A percentile compares a stretch with the other conserved stretches of the same genome.
phyloP scores from a whole-genome alignment of 2,329 filamentous ascomycete species.

The Aspergillus hortae region DNA sequence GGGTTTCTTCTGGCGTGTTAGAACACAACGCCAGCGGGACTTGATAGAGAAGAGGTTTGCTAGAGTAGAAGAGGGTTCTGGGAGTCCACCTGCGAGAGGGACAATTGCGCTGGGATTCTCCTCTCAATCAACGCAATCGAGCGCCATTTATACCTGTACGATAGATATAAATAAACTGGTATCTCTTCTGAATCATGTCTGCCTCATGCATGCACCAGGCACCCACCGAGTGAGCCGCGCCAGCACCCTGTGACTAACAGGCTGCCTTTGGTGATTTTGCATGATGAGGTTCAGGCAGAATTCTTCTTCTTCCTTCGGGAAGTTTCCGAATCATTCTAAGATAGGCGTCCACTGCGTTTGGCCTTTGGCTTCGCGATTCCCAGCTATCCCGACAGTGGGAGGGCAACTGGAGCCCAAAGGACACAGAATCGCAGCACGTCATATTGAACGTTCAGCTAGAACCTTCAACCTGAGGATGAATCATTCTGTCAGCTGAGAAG shows the following conservation, averaged over 20 bases:
- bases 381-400: too few species aligned
- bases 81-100: background rate
- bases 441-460: too few species aligned
- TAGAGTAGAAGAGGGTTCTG: background rate
- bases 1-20: background rate
- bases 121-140: background rate
- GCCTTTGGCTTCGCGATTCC: too few species aligned
- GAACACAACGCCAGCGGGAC: background rate
- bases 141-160: background rate
- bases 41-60: background rate
- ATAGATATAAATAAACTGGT: background rate
- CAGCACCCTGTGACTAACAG: background rate
- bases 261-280: background rate
- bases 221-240: background rate
- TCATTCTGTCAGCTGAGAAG: too few species aligned
- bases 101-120: background rate
- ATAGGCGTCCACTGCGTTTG: too few species aligned
- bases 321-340: too few species aligned
- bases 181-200: constrained; percentile 1
- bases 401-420: too few species aligned
- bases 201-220: background rate
- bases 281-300: too few species aligned
- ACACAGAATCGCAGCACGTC: too few species aligned
- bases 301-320: too few species aligned
- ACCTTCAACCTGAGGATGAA: too few species aligned